phyloP scores from a whole-genome alignment of 441 rosid species.

The Croton laevigatus region DNA sequence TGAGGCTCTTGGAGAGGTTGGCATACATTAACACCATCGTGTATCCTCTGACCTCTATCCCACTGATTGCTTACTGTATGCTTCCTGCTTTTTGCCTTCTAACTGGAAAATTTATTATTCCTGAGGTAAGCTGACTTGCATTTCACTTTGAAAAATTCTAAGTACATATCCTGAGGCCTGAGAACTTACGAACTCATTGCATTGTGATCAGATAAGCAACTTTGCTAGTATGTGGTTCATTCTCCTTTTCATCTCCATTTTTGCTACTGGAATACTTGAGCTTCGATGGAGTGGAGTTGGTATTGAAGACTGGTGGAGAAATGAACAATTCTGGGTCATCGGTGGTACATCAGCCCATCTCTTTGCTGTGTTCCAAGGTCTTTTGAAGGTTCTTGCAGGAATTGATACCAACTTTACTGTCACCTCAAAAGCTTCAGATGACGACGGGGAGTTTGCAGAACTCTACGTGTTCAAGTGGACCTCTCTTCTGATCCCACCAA shows the following conservation, averaged over 20 bases:
- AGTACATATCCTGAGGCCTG: neutral
- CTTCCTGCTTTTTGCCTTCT: constrained; percentile 97
- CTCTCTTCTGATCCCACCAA: constrained; percentile 92
- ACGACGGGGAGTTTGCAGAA: constrained; percentile 91
- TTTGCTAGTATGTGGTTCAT: constrained; percentile 95
- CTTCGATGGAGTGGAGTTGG: constrained; percentile 91
- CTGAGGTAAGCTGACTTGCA: constrained; percentile 56
- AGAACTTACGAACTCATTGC: constrained; percentile 6
- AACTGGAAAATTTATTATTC: constrained; percentile 84
- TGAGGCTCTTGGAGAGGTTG: constrained; percentile 79
- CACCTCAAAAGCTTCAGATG: constrained; percentile 90
- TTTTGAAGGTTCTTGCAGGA: constrained; percentile 92
- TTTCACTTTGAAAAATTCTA: neutral
- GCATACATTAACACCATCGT: constrained; percentile 95
- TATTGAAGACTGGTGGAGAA: constrained; percentile 98
- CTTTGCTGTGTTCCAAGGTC: constrained; percentile 96
- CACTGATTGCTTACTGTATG: constrained; percentile 79
- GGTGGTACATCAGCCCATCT: constrained; percentile 98
- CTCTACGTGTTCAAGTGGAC: constrained; percentile 98
- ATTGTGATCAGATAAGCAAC: constrained; percentile 80
- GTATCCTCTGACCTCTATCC: constrained; percentile 89
- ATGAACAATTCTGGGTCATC: constrained; percentile 98
- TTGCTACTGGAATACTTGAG: constrained; percentile 82
- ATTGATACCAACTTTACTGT: constrained; percentile 96
- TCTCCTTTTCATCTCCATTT: constrained; percentile 81